Percentiles rank a stretch among this genome's conserved stretches.
Evolutionary conservation across 805 yeast genomes (phyloP).

Genomic region (Candida ulmi): DNA sequence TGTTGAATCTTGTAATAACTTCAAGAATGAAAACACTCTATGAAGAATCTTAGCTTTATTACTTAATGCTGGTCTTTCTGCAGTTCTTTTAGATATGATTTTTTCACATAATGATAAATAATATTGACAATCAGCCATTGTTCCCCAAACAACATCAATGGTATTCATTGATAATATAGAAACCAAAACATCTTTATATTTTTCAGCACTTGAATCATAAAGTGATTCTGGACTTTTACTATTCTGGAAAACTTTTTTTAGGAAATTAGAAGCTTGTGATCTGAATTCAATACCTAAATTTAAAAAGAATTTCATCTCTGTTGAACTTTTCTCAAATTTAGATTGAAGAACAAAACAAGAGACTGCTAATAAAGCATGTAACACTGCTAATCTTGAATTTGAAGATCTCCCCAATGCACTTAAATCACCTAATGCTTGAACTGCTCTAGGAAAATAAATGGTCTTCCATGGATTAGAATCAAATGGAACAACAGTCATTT

Average conservation of each 20-base stretch:
- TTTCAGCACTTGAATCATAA: constrained; percentile 38
- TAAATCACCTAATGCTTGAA: constrained; percentile 77
- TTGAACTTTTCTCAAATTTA: constrained; percentile 61
- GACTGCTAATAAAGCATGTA: constrained; percentile 76
- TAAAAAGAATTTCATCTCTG: constrained; percentile 62
- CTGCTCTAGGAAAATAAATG: constrained; percentile 78
- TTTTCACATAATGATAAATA: constrained; percentile 74
- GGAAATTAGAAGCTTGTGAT: constrained; percentile 66
- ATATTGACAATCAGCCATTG: constrained; percentile 77
- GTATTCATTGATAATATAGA: constrained; percentile 84
- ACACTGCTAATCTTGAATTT: constrained; percentile 67
- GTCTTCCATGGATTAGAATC: constrained; percentile 85
- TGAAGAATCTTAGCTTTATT: constrained; percentile 75
- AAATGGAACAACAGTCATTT: constrained; percentile 65
- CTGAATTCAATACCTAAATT: constrained; percentile 71
- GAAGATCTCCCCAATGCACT: constrained; percentile 70
- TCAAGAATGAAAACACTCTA: constrained; percentile 69
- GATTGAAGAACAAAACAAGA: constrained; percentile 77
- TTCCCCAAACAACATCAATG: constrained; percentile 86
- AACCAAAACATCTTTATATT: constrained; percentile 78
- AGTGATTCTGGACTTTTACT: constrained; percentile 30
- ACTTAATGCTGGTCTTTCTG: constrained; percentile 56
- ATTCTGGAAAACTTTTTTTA: constrained; percentile 49
- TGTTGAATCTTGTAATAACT: constrained; percentile 69
- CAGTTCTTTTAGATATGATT: constrained; percentile 65